Percentiles rank a stretch among this genome's conserved stretches.
phyloP scores from a whole-genome alignment of 352 stramenopile species.

The Globisporangium lucens region DNA sequence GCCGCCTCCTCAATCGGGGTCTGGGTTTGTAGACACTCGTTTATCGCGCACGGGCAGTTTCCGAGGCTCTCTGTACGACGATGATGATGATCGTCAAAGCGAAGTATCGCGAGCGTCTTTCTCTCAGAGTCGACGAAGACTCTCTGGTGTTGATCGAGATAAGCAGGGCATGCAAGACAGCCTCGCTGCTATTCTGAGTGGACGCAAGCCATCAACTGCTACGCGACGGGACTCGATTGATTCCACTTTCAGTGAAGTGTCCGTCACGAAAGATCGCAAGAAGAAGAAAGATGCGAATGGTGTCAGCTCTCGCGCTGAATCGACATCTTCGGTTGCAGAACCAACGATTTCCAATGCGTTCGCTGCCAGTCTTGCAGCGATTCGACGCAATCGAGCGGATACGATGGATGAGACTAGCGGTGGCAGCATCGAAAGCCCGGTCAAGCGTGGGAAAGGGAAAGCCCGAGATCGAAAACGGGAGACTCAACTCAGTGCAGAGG shows the following conservation, averaged over 20 bases:
- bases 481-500: conserved; percentile 72
- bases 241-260: conserved; percentile 35
- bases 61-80: conserved; percentile 48
- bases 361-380: conserved; percentile 67
- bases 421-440: conserved; percentile 19
- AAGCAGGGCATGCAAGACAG: conserved; percentile 53
- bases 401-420: conserved; percentile 48
- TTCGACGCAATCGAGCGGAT: conserved; percentile 63
- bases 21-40: conserved; percentile 23
- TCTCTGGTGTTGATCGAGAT: conserved; percentile 37
- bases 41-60: conserved; percentile 56
- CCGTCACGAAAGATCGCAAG: conserved; percentile 23
- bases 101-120: conserved; percentile 42
- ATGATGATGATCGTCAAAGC: conserved; percentile 29
- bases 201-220: conserved; percentile 22
- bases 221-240: conserved; percentile 56
- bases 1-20: conserved; percentile 16
- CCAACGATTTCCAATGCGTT: conserved; percentile 62
- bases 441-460: conserved; percentile 18
- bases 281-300: conserved; percentile 16
- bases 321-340: conserved; percentile 10
- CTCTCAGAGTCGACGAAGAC: conserved; percentile 33
- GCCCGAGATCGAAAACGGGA: conserved; percentile 57
- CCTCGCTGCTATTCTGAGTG: conserved; percentile 61
- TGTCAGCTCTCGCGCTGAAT: conserved; percentile 5